Conservation (phyloP, 2,329 filamentous ascomycete species). For the Daldinia sp. region DNA sequence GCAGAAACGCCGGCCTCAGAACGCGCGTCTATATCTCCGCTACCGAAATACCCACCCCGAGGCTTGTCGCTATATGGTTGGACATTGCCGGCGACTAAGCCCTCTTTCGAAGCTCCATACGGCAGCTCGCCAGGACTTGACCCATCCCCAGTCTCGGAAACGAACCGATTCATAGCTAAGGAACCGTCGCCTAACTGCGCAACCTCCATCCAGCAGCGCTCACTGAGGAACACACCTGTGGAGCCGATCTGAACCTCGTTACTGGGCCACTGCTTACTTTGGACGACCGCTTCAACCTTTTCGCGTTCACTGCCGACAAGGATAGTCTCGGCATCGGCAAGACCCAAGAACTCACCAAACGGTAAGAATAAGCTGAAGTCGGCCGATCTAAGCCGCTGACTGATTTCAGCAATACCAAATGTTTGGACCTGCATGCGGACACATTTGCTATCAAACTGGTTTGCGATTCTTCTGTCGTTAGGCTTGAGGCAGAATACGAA, state of each 20-base stretch:
- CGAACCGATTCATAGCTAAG: slow-evolving; percentile 62
- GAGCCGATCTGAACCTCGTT: slow-evolving; percentile 92
- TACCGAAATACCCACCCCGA: slow-evolving; percentile 81
- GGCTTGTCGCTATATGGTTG: slow-evolving; percentile 77
- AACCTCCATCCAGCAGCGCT: slow-evolving; percentile 93
- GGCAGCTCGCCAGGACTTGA: slow-evolving; percentile 63
- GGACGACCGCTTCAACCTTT: slow-evolving; percentile 88
- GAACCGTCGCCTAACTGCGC: slow-evolving; percentile 74
- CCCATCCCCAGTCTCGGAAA: slow-evolving; percentile 70
- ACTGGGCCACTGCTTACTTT: slow-evolving; percentile 88
- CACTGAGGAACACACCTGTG: slow-evolving; percentile 94
- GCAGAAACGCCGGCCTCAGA: slow-evolving; percentile 94
- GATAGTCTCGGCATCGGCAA: slow-evolving; percentile 83
- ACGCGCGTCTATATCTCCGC: slow-evolving; percentile 79
- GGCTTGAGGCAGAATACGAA: slow-evolving; percentile 98
- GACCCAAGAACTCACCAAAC: slow-evolving; percentile 92
- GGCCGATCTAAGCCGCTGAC: slow-evolving; percentile 87
- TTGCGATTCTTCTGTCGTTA: slow-evolving; percentile 95
- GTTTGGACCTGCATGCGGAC: slow-evolving; percentile 94
- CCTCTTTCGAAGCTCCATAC: slow-evolving; percentile 71
- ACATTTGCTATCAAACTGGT: slow-evolving; percentile 99
- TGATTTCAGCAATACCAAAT: slow-evolving; percentile 96
- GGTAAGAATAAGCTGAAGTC: slow-evolving; percentile 97
- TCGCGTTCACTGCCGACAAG: slow-evolving; percentile 92
- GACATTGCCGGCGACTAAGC: slow-evolving; percentile 59